phyloP scores from a whole-genome alignment of 495 filamentous ascomycete genomes.

The Massariosphaeria phaeospora region DNA sequence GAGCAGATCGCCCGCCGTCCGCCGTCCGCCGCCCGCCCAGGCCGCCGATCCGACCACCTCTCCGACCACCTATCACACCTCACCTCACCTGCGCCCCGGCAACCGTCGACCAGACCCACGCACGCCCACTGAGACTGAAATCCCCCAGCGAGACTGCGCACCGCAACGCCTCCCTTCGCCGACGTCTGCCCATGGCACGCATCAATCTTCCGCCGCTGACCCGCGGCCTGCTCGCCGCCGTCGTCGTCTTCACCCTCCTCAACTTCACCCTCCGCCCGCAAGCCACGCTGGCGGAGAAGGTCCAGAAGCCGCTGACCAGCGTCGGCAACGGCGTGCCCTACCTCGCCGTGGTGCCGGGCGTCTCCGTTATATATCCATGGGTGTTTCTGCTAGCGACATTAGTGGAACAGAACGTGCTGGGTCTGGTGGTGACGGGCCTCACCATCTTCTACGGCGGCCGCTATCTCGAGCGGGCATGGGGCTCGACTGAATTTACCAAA shows the following conservation, averaged over 20 bases:
- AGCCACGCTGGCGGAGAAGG: constrained; percentile 45
- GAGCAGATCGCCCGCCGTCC: too few relatives aligned
- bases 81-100: too few relatives aligned
- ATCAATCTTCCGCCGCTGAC: constrained; percentile 92
- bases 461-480: constrained; percentile 95
- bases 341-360: constrained; percentile 77
- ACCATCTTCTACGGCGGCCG: constrained; percentile 91
- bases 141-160: too few relatives aligned
- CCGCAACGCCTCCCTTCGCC: background rate
- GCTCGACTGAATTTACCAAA: constrained; percentile 84
- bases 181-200: constrained; percentile 58
- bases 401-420: constrained; percentile 90
- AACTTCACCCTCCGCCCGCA: constrained; percentile 64
- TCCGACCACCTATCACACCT: too few relatives aligned
- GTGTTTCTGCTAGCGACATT: constrained; percentile 80
- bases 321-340: constrained; percentile 65
- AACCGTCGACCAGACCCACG: too few relatives aligned
- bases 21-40: too few relatives aligned
- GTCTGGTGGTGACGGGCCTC: constrained; percentile 68
- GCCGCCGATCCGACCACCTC: too few relatives aligned
- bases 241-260: constrained; percentile 71
- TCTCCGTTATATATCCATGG: constrained; percentile 86
- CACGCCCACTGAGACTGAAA: too few relatives aligned
- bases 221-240: constrained; percentile 67
- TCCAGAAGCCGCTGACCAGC: constrained; percentile 33